Evolutionary conservation across 495 filamentous ascomycete species (phyloP), one percentile per base, ranked within the genome.

Genomic region (Parathielavia appendiculata): DNA sequence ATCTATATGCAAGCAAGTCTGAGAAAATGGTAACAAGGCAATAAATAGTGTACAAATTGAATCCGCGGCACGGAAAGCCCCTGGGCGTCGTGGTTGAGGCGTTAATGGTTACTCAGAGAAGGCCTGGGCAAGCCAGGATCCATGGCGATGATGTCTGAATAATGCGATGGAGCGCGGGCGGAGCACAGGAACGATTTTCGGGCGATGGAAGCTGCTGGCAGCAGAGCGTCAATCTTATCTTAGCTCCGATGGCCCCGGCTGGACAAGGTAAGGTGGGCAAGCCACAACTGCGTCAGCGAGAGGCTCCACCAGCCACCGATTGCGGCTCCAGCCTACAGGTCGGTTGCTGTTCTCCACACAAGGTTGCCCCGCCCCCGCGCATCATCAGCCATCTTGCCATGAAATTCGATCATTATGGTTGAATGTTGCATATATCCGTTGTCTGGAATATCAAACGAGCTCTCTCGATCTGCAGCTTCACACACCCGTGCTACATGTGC

Each of bases 61-160:
- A 49, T 39, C 26, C 16, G 30, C 30, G 50, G 49, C 14, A 40
- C 20, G 34, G 36, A 26, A n/a, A 36, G 46, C 34, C 7, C 26
- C 13, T 22, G 17, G 39, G 30, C 13, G 59, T 47, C 22, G 43
- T 54, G 51, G 49, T 41, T 52, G 35, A 19, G 46, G 48, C 39
- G 30, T 60, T 39, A 65, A 43, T 57, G 45, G 56, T 36, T 58
- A 57, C 54, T 59, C 45, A 44, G 58, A 50, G 34, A 55, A 59
- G 38, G 49, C 32, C 50, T 48, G 48, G 56, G 55, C 48, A 60
- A 51, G 54, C 54, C 57, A 49, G 57, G 61, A 54, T 51, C 58
- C 54, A 58, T 55, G 36, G 48, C 54, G 59, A 59, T 62, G 59
- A 64, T 63, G 66, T 59, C 56, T 67, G 60, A 69, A 65, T 69